Evolutionary conservation across 169 alveolate species (phyloP).

Genomic region (Ichthyophthirius multifiliis): DNA sequence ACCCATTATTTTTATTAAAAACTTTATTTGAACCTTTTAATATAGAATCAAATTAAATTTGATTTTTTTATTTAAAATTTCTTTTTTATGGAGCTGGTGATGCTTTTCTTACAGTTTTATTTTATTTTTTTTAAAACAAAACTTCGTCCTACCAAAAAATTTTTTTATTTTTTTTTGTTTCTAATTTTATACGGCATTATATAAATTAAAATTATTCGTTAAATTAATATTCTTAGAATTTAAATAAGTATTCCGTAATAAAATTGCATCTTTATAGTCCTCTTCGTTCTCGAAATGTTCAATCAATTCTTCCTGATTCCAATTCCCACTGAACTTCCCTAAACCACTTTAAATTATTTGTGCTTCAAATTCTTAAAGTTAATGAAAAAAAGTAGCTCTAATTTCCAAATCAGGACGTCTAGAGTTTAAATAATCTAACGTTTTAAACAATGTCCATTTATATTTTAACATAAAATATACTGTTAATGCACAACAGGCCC

Average conservation of each 20-base stretch:
- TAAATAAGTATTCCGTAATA: conserved; percentile 48
- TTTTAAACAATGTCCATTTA: conserved; percentile 78
- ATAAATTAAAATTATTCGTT: too few species aligned
- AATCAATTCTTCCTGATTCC: conserved; percentile 34
- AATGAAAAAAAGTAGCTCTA: conserved; percentile 66
- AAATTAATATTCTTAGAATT: conserved; percentile 62
- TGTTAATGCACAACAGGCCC: conserved; percentile 78
- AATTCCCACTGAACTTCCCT: conserved; percentile 42
- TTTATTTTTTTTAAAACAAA: not conserved
- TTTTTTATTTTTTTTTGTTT: too few species aligned
- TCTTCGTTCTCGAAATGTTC: conserved; percentile 28
- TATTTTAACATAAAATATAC: conserved; percentile 80
- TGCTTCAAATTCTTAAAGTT: conserved; percentile 65
- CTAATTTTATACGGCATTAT: too few species aligned
- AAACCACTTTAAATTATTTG: conserved; percentile 27
- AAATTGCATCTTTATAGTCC: conserved; percentile 36
- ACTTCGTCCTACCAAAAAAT: conserved; percentile 27
- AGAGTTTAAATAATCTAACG: conserved; percentile 72
- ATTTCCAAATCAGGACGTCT: conserved; percentile 83
- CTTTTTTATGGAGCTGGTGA: conserved; percentile 7
- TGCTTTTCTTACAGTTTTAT: conserved; percentile 1
- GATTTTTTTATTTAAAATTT: not conserved
- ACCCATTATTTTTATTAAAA: not conserved
- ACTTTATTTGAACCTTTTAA: not conserved
- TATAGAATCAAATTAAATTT: not conserved